Evolutionary conservation across 1,139 yeast genomes (phyloP).

Genomic region (Debaryomyces sp.): DNA sequence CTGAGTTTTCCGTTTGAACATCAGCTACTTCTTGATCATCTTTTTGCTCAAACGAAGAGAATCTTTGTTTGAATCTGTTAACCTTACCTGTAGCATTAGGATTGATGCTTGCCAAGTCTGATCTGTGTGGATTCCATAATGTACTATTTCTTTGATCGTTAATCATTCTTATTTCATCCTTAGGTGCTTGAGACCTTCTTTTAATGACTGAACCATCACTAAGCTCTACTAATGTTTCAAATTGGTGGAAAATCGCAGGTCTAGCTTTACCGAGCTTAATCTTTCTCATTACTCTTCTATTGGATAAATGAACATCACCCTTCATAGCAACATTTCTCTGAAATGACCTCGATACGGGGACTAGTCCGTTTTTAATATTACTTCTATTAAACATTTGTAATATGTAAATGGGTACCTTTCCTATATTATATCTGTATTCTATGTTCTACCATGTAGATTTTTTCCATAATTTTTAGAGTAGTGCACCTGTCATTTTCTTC

Average conservation of each 20-base stretch:
- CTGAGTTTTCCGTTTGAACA: constrained; percentile 14
- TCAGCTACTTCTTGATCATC: constrained; percentile 21
- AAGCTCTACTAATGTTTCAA: constrained; percentile 82
- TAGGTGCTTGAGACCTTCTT: constrained; percentile 87
- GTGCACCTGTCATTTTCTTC: constrained; percentile 6
- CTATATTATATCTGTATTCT: neutral
- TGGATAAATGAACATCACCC: constrained; percentile 46
- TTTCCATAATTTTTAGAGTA: constrained; percentile 4
- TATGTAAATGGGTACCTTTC: neutral
- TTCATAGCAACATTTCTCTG: constrained; percentile 32
- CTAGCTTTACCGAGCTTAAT: constrained; percentile 77
- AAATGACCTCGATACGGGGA: constrained; percentile 15
- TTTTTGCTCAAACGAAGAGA: constrained; percentile 49
- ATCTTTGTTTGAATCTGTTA: constrained; percentile 82
- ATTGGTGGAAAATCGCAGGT: constrained; percentile 90
- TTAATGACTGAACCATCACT: constrained; percentile 90
- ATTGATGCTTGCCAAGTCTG: constrained; percentile 73
- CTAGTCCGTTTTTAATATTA: neutral
- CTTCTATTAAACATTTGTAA: constrained; percentile 4
- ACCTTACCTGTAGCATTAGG: constrained; percentile 84
- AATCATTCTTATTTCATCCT: constrained; percentile 81
- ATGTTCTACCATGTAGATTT: constrained; percentile 3
- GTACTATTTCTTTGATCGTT: constrained; percentile 86
- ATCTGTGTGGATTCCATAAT: constrained; percentile 85
- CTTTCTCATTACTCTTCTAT: constrained; percentile 56